phyloP scores from a whole-genome alignment of 495 filamentous ascomycete genomes.

The Neurospora sp. region DNA sequence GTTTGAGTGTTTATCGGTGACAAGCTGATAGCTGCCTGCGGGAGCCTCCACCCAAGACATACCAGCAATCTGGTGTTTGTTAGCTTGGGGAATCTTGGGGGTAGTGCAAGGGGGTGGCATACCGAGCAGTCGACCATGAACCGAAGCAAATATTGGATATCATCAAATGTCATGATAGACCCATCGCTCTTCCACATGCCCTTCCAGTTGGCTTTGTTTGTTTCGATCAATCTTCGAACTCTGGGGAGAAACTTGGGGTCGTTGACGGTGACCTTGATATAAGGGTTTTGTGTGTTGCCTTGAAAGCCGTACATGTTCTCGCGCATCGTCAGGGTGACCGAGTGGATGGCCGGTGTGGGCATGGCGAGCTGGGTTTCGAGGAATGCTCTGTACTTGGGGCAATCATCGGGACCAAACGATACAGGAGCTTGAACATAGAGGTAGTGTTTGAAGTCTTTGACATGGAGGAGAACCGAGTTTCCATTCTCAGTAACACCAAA shows the following conservation, averaged over 20 bases:
- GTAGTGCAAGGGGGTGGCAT: slow-evolving; percentile 6
- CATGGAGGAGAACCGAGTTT: slow-evolving; percentile 89
- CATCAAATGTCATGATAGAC: slow-evolving; percentile 80
- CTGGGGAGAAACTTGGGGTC: slow-evolving; percentile 73
- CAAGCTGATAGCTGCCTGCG: slow-evolving; percentile 58
- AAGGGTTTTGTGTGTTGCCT: slow-evolving; percentile 83
- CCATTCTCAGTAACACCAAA: slow-evolving; percentile 96
- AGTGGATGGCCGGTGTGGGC: slow-evolving; percentile 47
- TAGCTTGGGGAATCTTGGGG: slow-evolving; percentile 8
- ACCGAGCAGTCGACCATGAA: slow-evolving; percentile 96
- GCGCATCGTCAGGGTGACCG: slow-evolving; percentile 64
- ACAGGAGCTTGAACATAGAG: slow-evolving; percentile 87
- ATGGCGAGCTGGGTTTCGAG: slow-evolving; percentile 65
- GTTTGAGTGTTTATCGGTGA: slow-evolving; percentile 65
- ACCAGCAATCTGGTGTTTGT: slow-evolving; percentile 52
- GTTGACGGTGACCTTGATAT: slow-evolving; percentile 82
- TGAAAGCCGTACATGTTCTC: slow-evolving; percentile 91
- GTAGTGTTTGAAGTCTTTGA: slow-evolving; percentile 93
- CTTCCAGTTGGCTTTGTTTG: slow-evolving; percentile 74
- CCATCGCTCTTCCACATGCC: slow-evolving; percentile 73
- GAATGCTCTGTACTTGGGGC: slow-evolving; percentile 61
- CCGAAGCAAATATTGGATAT: slow-evolving; percentile 83
- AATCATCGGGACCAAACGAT: slow-evolving; percentile 65
- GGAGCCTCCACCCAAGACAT: slow-evolving; percentile 97
- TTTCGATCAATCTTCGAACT: slow-evolving; percentile 63